Percentiles rank a stretch among this genome's conserved stretches.
phyloP scores from a whole-genome alignment of 257 asterid genomes.

The Nicotiana benthamiana region DNA sequence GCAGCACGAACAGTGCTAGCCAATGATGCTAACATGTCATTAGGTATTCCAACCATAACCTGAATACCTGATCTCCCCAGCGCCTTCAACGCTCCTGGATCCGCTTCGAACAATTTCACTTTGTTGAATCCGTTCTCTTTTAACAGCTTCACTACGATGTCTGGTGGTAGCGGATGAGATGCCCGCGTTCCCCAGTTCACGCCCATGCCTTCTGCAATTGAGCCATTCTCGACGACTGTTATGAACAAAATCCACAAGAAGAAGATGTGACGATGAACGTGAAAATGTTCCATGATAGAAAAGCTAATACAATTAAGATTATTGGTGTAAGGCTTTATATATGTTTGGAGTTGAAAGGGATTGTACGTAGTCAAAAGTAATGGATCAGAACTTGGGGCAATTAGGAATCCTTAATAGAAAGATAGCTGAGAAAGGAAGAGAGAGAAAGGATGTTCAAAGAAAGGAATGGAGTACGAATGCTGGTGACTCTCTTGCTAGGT shows the following conservation, averaged over 20 bases:
- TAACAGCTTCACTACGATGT: constrained; percentile 60
- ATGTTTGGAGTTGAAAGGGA: not conserved
- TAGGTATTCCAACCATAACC: constrained; percentile 95
- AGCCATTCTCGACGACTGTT: not conserved
- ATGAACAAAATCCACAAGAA: constrained; percentile 23
- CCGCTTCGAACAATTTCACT: constrained; percentile 88
- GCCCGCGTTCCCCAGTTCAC: constrained; percentile 74
- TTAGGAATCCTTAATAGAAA: not conserved
- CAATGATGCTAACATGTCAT: constrained; percentile 61
- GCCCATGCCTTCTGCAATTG: constrained; percentile 36
- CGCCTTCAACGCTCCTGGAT: constrained; percentile 50
- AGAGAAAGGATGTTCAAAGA: constrained; percentile 22
- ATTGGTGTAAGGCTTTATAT: not conserved
- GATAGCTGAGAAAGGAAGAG: not conserved
- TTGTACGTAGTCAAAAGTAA: not conserved
- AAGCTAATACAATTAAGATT: too few relatives aligned
- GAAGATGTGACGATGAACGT: not conserved
- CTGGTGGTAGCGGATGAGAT: constrained; percentile 55
- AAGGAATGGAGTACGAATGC: constrained; percentile 43
- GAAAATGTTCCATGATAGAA: constrained; percentile 27
- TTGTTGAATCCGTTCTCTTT: constrained; percentile 71
- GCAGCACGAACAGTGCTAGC: constrained; percentile 57
- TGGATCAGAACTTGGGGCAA: constrained; percentile 2
- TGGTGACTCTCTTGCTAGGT: constrained; percentile 21
- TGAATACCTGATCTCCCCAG: constrained; percentile 68